phyloP scores from a whole-genome alignment of 352 stramenopile genomes.

The Bremia lactucae region DNA sequence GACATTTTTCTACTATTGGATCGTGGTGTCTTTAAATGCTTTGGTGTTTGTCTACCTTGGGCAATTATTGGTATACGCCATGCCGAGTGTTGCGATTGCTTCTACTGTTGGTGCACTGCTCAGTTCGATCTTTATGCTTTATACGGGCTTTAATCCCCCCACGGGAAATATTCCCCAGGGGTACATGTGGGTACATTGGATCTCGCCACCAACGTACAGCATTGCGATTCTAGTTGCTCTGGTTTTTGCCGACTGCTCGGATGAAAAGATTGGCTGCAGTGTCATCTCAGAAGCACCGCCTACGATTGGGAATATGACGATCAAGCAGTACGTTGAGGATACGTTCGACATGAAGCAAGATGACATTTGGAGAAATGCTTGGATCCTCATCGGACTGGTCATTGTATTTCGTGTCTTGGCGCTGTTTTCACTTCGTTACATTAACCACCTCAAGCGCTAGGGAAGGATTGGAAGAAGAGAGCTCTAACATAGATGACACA shows the following conservation, averaged over 20 bases:
- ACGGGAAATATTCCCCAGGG: slow-evolving; percentile 31
- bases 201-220: slow-evolving; percentile 33
- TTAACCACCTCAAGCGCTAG: slow-evolving; percentile 17
- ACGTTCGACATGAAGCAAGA: slow-evolving; percentile 46
- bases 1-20: slow-evolving; percentile 45
- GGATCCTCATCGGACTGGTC: slow-evolving; percentile 35
- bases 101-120: slow-evolving; percentile 29
- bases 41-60: slow-evolving; percentile 42
- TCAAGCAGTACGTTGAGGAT: slow-evolving; percentile 40
- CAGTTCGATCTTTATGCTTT: slow-evolving; percentile 41
- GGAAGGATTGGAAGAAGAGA: no score
- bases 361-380: slow-evolving; percentile 29
- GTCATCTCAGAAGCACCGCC: slow-evolving; percentile 11
- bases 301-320: slow-evolving; percentile 18
- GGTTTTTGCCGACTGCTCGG: slow-evolving; percentile 28
- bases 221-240: slow-evolving; percentile 31
- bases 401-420: slow-evolving; percentile 30
- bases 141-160: slow-evolving; percentile 45
- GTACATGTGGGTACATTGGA: slow-evolving; percentile 53
- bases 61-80: slow-evolving; percentile 31
- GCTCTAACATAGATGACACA: no score
- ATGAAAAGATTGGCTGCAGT: slow-evolving; percentile 3
- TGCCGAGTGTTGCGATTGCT: slow-evolving; percentile 32
- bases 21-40: slow-evolving; percentile 34
- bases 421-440: slow-evolving; percentile 26